Evolutionary conservation across 169 alveolate species (phyloP).

Genomic region (Theileria sp.): DNA sequence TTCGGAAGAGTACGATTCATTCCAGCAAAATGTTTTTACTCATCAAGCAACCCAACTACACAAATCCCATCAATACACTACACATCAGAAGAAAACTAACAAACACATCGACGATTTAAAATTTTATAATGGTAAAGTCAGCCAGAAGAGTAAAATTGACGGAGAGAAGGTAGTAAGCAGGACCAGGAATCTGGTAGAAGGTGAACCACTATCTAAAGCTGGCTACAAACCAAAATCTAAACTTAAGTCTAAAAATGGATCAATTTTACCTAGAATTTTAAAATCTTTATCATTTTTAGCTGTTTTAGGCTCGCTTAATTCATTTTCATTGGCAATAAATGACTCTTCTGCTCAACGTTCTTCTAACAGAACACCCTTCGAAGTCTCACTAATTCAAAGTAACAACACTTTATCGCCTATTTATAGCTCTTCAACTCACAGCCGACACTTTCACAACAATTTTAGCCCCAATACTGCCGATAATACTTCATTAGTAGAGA

Average conservation of each 20-base stretch:
- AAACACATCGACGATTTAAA: background rate
- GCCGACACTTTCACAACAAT: background rate
- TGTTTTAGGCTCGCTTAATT: background rate
- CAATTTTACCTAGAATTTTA: background rate
- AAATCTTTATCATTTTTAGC: conserved; percentile 3
- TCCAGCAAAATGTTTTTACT: background rate
- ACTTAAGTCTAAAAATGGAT: background rate
- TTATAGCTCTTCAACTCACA: background rate
- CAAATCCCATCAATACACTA: background rate
- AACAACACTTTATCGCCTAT: background rate
- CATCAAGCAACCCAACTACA: conserved; percentile 2
- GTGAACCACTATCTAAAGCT: background rate
- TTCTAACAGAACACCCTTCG: background rate
- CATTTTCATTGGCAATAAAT: background rate
- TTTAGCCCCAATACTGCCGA: background rate
- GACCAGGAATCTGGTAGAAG: background rate
- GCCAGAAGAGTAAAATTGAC: background rate
- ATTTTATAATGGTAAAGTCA: background rate
- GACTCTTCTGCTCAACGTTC: background rate
- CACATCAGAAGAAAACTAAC: background rate
- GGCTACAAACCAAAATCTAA: background rate
- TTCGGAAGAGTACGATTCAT: background rate
- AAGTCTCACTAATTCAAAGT: background rate
- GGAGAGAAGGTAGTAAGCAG: background rate
- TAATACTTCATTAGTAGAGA: background rate